Evolutionary conservation across 257 asterid species (phyloP), one percentile per base, ranked within the genome.

Genomic region (Petrea volubilis): DNA sequence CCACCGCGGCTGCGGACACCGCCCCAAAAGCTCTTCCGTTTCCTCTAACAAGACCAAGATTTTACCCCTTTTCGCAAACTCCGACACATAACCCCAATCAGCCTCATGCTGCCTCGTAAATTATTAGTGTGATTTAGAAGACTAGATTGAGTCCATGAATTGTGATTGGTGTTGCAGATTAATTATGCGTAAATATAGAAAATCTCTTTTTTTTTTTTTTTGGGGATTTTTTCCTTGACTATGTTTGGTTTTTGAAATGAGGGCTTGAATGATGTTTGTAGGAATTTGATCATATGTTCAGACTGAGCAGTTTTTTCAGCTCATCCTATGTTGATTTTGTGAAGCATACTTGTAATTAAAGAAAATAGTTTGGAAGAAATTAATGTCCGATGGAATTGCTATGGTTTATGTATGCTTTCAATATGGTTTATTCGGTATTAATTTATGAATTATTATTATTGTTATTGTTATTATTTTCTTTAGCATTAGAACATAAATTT

Each of bases 1-100:
- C 66, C n/a, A 7, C 77, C 0, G 47, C 57, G 25, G n/a, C 41
- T 5, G 43, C 38, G 14, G 82, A 84, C 4, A 50, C 82, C 0
- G 68, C 40, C 33, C 78, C 84, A 0, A 85, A 81, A 44, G 67
- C 82, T 25, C 43, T 77, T 25, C 86, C 86, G 0, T 85, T 82
- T 44, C 86, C 86, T 4, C 58, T 80, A 31, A 62, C 84, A 8
- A 79, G 81, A 51, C 90, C 93, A 11, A 87, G 83, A 72, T 79
- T 89, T 66, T 86, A 78, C 78, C 96, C 96, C 0, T 83, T 88
- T 31, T 20, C 79, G 4, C 82, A 77, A 18, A 50, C 73, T 14
- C 63, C 80, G 25, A 60, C 53, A 44, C 85, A 85, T 60, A n/a
- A n/a, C n/a, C 71, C 88, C 23, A 84, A 82, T 78, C 80, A 83